Evolutionary conservation across 441 rosid species (phyloP).

Genomic region (Erodium texanum): DNA sequence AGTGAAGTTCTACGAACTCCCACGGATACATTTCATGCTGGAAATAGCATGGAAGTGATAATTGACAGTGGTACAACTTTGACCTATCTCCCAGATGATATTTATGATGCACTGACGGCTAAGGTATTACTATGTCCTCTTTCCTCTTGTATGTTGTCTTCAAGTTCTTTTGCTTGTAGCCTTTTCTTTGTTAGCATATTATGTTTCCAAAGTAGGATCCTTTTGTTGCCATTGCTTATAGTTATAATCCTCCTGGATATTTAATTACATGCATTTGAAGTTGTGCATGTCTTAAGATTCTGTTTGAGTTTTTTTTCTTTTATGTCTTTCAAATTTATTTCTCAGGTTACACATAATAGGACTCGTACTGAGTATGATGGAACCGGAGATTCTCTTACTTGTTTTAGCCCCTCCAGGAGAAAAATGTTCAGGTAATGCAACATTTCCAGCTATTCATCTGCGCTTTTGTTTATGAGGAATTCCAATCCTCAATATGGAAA

Average conservation of each 20-base stretch:
- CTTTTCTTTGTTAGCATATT: too few relatives aligned
- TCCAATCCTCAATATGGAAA: too few relatives aligned
- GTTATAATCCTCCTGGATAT: too few relatives aligned
- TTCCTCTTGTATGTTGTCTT: not conserved
- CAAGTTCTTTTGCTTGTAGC: too few relatives aligned
- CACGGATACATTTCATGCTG: conserved; percentile 37
- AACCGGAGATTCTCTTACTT: conserved; percentile 54
- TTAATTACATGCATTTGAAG: too few relatives aligned
- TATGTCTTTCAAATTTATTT: not conserved
- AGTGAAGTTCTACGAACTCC: conserved; percentile 41
- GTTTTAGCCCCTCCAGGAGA: conserved; percentile 45
- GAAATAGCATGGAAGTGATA: conserved; percentile 54
- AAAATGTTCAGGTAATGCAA: conserved; percentile 35
- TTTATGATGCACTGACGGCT: conserved; percentile 39
- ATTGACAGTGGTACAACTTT: conserved; percentile 89
- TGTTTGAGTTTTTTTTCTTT: too few relatives aligned
- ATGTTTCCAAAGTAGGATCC: too few relatives aligned
- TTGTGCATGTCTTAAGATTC: too few relatives aligned
- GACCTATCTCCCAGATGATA: conserved; percentile 59
- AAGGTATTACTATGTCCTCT: conserved; percentile 25
- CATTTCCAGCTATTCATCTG: conserved; percentile 4
- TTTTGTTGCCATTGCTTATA: too few relatives aligned
- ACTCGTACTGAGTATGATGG: conserved; percentile 40
- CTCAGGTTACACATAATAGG: conserved; percentile 46
- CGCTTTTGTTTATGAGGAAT: too few relatives aligned